Evolutionary conservation across 805 yeast species (phyloP).

Genomic region (Yamadazyma akitaensis): DNA sequence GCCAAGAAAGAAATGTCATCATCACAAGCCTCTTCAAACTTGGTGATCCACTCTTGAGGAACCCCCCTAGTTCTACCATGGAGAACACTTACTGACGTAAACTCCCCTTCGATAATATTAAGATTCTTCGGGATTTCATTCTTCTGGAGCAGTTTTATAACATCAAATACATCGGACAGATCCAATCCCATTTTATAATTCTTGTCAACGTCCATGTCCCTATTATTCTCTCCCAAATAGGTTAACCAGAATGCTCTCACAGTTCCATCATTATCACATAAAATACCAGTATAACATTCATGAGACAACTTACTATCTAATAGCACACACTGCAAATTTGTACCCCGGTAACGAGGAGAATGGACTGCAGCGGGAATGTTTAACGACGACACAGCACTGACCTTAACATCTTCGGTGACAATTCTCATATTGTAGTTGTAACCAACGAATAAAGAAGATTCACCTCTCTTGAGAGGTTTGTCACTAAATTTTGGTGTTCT

Average conservation of each 20-base stretch:
- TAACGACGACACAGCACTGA: slow-evolving; percentile 72
- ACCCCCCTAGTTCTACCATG: slow-evolving; percentile 87
- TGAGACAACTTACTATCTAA: slow-evolving; percentile 70
- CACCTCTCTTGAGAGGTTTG: slow-evolving; percentile 66
- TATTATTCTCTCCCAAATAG: slow-evolving; percentile 69
- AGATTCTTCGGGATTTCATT: slow-evolving; percentile 48
- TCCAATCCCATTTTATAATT: slow-evolving; percentile 75
- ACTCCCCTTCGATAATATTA: slow-evolving; percentile 76
- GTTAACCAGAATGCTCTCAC: slow-evolving; percentile 85
- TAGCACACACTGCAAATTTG: slow-evolving; percentile 73
- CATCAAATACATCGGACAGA: slow-evolving; percentile 58
- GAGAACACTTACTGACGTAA: slow-evolving; percentile 61
- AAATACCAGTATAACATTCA: slow-evolving; percentile 76
- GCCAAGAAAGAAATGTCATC: slow-evolving; percentile 72
- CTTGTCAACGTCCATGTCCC: slow-evolving; percentile 51
- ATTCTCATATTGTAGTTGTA: slow-evolving; percentile 67
- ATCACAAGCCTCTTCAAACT: slow-evolving; percentile 57
- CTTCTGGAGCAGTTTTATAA: slow-evolving; percentile 52
- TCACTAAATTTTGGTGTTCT: slow-evolving; percentile 61
- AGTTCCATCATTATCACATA: slow-evolving; percentile 74
- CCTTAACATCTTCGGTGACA: slow-evolving; percentile 69
- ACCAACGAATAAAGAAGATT: slow-evolving; percentile 75
- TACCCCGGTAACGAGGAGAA: slow-evolving; percentile 81
- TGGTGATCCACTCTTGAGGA: slow-evolving; percentile 74
- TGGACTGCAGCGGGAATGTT: slow-evolving; percentile 66